A percentile compares a stretch with the other conserved stretches of the same genome.
Conservation (phyloP, 495 filamentous ascomycete species). For the Pseudotulostoma volvatum region DNA sequence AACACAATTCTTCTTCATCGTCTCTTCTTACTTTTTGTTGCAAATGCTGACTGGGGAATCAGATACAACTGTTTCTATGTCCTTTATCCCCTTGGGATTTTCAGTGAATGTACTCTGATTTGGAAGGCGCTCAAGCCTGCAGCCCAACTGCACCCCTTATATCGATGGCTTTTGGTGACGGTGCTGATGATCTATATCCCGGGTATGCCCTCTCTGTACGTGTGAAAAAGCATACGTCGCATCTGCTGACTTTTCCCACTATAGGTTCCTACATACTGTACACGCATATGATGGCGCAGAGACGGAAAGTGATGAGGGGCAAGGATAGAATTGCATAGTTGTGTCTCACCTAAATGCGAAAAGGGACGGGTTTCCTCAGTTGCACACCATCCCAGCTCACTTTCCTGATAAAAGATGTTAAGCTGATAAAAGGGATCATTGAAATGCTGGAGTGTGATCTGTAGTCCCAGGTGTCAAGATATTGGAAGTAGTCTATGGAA, state of each 20-base stretch:
- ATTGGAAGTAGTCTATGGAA: no score
- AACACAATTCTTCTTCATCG: no score
- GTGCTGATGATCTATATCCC: conserved; percentile 65
- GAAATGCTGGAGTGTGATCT: no score
- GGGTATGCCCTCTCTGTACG: conserved; percentile 35
- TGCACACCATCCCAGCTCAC: no score
- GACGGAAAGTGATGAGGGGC: conserved; percentile 54
- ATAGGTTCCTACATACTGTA: conserved; percentile 76
- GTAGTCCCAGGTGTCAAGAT: no score
- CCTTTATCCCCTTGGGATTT: conserved; percentile 82
- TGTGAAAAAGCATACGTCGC: no score
- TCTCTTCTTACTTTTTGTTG: conserved; percentile 2
- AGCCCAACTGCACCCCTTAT: conserved; percentile 27
- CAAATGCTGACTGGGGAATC: neutral
- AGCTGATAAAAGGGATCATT: no score
- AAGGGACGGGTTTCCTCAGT: neutral
- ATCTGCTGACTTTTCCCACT: no score
- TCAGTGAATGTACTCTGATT: conserved; percentile 68
- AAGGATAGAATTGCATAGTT: conserved; percentile 21
- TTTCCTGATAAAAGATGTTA: no score
- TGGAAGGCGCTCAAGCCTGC: conserved; percentile 47
- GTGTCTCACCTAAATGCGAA: neutral
- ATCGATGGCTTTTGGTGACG: conserved; percentile 40
- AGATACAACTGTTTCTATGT: conserved; percentile 84
- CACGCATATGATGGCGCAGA: conserved; percentile 84